A percentile compares a stretch with the other conserved stretches of the same genome.
phyloP scores from a whole-genome alignment of 352 stramenopile genomes.

The Globisporangium middletonii region DNA sequence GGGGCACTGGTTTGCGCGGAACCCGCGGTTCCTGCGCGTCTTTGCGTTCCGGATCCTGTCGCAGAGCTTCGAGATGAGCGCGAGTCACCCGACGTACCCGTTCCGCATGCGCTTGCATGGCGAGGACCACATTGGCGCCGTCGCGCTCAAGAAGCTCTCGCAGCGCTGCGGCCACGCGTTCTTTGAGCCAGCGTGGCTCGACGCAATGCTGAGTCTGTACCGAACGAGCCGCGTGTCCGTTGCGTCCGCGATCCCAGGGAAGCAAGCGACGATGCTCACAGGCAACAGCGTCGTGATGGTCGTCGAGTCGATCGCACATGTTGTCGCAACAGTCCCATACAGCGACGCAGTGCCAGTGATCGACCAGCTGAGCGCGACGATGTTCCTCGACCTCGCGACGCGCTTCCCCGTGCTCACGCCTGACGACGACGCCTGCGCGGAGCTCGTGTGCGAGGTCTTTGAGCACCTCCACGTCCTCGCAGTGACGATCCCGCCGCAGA shows the following conservation, averaged over 20 bases:
- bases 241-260: conserved; percentile 3
- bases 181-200: conserved; percentile 65
- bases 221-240: conserved; percentile 26
- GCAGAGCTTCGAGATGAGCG: conserved; percentile 51
- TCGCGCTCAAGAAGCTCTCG: conserved; percentile 65
- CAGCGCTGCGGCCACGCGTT: conserved; percentile 54
- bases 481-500: conserved; percentile 46
- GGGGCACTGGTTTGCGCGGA: conserved; percentile 67
- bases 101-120: conserved; percentile 33
- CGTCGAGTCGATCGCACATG: conserved; percentile 63
- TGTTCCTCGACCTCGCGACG: conserved; percentile 56
- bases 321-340: conserved; percentile 61
- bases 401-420: conserved; percentile 37
- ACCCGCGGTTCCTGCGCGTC: conserved; percentile 43
- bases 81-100: conserved; percentile 28
- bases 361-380: conserved; percentile 52
- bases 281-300: conserved; percentile 50
- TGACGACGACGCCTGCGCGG: conserved; percentile 39
- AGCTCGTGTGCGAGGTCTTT: conserved; percentile 56
- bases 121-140: conserved; percentile 65
- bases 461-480: conserved; percentile 55
- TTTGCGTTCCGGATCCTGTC: conserved; percentile 70
- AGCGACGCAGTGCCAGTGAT: conserved; percentile 53
- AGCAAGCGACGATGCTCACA: conserved; percentile 18
- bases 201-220: conserved; percentile 62